Percentiles rank a stretch among this genome's conserved stretches.
phyloP scores from a whole-genome alignment of 1,139 yeast genomes.

The Magnusiomyces fungicola region DNA sequence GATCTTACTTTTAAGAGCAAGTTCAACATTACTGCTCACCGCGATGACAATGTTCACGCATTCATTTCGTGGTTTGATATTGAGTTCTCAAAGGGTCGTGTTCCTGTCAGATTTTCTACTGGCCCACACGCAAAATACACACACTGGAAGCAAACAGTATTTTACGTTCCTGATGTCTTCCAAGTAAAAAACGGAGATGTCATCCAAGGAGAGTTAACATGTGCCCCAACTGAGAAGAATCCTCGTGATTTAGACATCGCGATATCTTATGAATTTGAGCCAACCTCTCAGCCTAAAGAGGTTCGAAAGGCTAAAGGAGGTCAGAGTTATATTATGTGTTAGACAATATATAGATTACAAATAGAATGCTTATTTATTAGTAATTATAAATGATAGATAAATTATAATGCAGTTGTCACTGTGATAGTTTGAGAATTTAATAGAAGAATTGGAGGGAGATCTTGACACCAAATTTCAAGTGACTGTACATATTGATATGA shows the following conservation, averaged over 20 bases:
- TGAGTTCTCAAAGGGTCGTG: conserved; percentile 54
- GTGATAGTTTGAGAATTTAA: conserved; percentile 91
- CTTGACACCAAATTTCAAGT: conserved; percentile 72
- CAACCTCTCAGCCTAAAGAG: conserved; percentile 37
- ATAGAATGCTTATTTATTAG: background rate
- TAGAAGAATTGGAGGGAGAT: conserved; percentile 70
- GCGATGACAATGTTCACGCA: conserved; percentile 82
- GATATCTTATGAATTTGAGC: conserved; percentile 45
- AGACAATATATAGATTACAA: background rate
- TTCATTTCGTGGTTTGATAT: conserved; percentile 93
- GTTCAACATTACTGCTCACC: conserved; percentile 64
- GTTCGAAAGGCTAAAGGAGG: conserved; percentile 7
- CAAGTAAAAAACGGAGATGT: conserved; percentile 71
- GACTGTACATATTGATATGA: conserved; percentile 69
- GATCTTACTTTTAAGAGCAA: conserved; percentile 67
- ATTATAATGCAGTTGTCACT: conserved; percentile 77
- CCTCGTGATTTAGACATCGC: conserved; percentile 57
- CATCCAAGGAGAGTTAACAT: conserved; percentile 62
- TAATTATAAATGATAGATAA: background rate
- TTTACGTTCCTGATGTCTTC: conserved; percentile 78
- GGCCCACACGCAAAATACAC: conserved; percentile 42
- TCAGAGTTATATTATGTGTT: conserved; percentile 14
- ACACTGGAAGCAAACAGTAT: conserved; percentile 93
- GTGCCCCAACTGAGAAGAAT: conserved; percentile 68
- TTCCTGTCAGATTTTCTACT: conserved; percentile 37